phyloP scores from a whole-genome alignment of 176 grass and related monocot species.

The Avena insularis region DNA sequence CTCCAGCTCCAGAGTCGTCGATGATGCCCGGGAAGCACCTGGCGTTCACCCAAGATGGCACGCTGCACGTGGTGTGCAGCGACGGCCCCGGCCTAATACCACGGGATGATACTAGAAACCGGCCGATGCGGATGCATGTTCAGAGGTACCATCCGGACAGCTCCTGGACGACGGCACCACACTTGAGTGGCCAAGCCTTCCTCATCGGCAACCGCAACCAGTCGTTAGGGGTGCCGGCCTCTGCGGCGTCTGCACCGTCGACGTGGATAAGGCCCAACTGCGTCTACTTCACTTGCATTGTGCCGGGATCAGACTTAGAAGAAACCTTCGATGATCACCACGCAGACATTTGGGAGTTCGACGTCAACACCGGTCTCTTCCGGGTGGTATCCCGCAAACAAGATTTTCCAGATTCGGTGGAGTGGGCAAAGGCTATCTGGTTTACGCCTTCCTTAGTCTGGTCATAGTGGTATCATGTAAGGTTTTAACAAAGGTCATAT shows the following conservation, averaged over 20 bases:
- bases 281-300: slow-evolving; percentile 17
- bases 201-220: slow-evolving; percentile 8
- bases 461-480: too few relatives aligned
- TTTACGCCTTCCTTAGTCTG: not conserved
- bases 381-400: not conserved
- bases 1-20: not conserved
- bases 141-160: slow-evolving; percentile 11
- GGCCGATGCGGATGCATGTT: not conserved
- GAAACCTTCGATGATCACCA: too few relatives aligned
- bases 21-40: not conserved
- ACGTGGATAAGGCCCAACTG: slow-evolving; percentile 35
- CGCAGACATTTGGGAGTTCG: not conserved
- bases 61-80: slow-evolving; percentile 35
- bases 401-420: not conserved
- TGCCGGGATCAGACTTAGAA: not conserved
- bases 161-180: slow-evolving; percentile 4
- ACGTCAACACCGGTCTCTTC: not conserved
- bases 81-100: not conserved
- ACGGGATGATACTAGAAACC: not conserved
- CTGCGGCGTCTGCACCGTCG: not conserved
- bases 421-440: slow-evolving; percentile 10
- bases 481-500: too few relatives aligned
- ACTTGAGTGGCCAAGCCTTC: slow-evolving; percentile 23
- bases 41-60: not conserved
- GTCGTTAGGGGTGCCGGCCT: not conserved